Evolutionary conservation across 2,329 filamentous ascomycete genomes (phyloP).

Genomic region (Zymoseptoria pseudotritici): DNA sequence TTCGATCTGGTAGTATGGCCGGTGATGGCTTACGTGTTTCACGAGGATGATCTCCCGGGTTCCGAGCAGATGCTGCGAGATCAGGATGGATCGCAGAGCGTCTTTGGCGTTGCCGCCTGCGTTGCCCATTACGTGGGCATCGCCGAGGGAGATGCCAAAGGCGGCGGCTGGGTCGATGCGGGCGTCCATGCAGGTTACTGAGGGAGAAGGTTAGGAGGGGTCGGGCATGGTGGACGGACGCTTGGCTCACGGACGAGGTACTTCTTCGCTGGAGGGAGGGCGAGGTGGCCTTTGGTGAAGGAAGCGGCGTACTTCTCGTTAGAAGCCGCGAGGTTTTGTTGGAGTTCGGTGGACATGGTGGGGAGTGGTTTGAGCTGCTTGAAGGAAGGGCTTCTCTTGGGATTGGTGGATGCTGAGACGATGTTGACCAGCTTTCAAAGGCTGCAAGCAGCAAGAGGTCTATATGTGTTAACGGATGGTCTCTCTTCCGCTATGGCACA

Average conservation of each 20-base stretch:
- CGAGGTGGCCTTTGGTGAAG: constrained; percentile 61
- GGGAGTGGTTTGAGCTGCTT: background rate
- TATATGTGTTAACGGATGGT: background rate
- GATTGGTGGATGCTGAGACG: background rate
- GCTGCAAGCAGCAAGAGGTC: background rate
- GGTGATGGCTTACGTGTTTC: constrained; percentile 41
- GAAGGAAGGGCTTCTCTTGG: background rate
- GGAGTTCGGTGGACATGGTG: constrained; percentile 40
- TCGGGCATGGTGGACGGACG: background rate
- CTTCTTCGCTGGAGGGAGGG: constrained; percentile 62
- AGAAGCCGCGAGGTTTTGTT: constrained; percentile 48
- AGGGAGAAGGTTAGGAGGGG: background rate
- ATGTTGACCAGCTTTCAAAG: background rate
- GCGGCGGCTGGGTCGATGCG: constrained; percentile 60
- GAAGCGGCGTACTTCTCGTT: constrained; percentile 51
- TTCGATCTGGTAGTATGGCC: background rate
- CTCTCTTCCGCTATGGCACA: background rate
- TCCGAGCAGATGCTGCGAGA: constrained; percentile 71
- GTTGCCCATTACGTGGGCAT: constrained; percentile 69
- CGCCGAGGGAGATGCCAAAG: constrained; percentile 64
- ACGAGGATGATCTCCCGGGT: constrained; percentile 68
- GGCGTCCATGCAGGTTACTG: constrained; percentile 77
- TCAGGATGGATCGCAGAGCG: constrained; percentile 65
- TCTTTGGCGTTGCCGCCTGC: constrained; percentile 49
- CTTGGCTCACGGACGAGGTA: constrained; percentile 52